Evolutionary conservation across 352 stramenopile genomes (phyloP).

Genomic region (Thalassiosira ordinaria): DNA sequence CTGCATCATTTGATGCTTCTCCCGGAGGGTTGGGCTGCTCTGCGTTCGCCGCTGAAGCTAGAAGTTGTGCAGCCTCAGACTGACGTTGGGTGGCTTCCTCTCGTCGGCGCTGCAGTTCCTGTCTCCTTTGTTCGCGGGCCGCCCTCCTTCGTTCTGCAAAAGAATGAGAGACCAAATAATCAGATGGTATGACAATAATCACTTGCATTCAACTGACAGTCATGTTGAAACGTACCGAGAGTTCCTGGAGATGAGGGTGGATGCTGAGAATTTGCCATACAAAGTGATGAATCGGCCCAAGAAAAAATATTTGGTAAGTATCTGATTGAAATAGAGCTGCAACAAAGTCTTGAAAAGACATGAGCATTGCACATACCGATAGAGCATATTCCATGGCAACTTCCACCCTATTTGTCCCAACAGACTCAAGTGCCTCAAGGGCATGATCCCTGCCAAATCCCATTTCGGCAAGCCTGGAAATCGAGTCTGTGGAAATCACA

Average conservation of each 20-base stretch:
- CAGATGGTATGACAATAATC: not conserved
- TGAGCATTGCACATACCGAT: too few relatives aligned
- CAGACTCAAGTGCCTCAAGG: constrained; percentile 89
- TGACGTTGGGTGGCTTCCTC: not conserved
- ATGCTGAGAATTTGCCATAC: constrained; percentile 70
- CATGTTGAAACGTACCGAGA: constrained; percentile 23
- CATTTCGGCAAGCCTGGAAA: constrained; percentile 94
- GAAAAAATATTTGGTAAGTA: constrained; percentile 6
- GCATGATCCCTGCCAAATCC: constrained; percentile 92
- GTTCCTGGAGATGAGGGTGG: constrained; percentile 78
- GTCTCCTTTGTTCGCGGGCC: constrained; percentile 42
- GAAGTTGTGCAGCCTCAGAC: not conserved
- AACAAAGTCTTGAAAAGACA: too few relatives aligned
- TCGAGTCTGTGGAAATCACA: constrained; percentile 81
- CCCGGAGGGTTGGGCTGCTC: not conserved
- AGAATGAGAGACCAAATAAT: not conserved
- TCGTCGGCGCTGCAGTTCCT: constrained; percentile 9
- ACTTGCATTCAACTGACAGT: too few relatives aligned
- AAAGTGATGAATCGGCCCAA: not conserved
- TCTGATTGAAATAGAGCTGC: too few relatives aligned
- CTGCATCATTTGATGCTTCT: not conserved
- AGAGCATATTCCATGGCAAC: constrained; percentile 97
- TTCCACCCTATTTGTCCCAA: constrained; percentile 82
- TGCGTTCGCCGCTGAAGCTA: constrained; percentile 1
- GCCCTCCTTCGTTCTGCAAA: constrained; percentile 55